Base-by-base conservation (phyloP, 1,139 yeast genomes). In the Sugiyamaella neomexicana region DNA sequence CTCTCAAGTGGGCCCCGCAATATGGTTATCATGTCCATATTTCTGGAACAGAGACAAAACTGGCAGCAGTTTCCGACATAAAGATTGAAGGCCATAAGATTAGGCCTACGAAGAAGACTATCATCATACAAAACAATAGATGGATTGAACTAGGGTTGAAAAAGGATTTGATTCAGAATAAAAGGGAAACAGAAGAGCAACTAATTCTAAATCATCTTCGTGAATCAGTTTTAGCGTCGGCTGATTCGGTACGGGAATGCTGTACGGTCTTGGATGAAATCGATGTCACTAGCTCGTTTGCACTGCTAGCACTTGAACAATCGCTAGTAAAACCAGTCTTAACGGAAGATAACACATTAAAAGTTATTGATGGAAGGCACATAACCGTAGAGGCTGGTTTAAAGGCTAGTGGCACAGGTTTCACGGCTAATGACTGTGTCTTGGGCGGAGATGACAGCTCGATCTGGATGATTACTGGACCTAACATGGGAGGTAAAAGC, bases 401-500 rank as follows among this genome's bases (percentile, higher is more conserved):
- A 52, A 60, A 58, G 32, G 49, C 56, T 4, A 75, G 74, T 52
- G 75, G 75, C 12, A 69, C 68, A 23, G 77, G 78, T 56, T 93
- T 90, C 65, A 80, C 80, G 0, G 75, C 86, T 0, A 93, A 93
- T 67, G 83, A 85, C 64, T 81, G 88, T 61, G 61, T 71, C 1
- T 65, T 82, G 10, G 53, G 52, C 8, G 59, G 66, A 3, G 65
- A 71, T 1, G 71, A 74, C 0, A 44, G 52, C 1, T 65, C 69
- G 9, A 62, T 78, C 12, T 88, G 96, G 91, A 77, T 93, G 7
- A 83, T 93, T 4, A 85, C 97, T 0, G 99, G 99, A 1, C 98
- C 98, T 1, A 93, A 93, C 66, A 93, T 93, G 98, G 98, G 98
- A 2, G 99, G 99, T 0, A 93, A 93, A 65, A 87, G 96, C 44